These are phyloP conservation scores for Tetrahymena elliotti DNA, from an alignment of 73 alveolate species.

Conservation along the genomic window DNA sequence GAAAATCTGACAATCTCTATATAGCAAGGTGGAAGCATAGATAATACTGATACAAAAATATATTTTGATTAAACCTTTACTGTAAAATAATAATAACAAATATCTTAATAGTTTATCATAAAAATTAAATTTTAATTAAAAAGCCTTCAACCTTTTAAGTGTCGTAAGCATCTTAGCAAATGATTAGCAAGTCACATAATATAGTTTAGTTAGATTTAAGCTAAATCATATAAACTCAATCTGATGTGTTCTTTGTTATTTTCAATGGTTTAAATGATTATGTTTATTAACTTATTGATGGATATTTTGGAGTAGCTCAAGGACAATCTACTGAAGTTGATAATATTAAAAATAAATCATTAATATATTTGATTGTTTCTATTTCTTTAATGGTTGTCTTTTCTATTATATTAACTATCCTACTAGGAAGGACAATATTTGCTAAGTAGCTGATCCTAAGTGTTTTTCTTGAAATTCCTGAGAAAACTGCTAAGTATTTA, in stretches of 20 bases:
- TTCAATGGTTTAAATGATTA: not conserved
- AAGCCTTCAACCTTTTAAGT: not conserved
- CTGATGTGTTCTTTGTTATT: not conserved
- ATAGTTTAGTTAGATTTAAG: not conserved
- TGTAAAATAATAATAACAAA: not conserved
- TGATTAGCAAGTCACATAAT: not conserved
- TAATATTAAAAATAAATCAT: not conserved
- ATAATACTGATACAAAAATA: not conserved
- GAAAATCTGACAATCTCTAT: not conserved
- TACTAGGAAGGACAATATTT: not conserved
- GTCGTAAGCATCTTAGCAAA: not conserved
- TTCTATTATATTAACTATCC: not conserved
- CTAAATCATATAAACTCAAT: not conserved
- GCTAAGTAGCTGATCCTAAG: conserved; percentile 4
- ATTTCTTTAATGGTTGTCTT: not conserved
- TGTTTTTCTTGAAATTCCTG: conserved; percentile 36
- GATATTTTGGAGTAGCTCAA: not conserved
- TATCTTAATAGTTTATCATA: not conserved
- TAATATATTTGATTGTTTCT: not conserved
- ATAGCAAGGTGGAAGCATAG: not conserved
- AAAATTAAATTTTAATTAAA: not conserved
- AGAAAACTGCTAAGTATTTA: conserved; percentile 32
- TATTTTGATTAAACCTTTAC: not conserved
- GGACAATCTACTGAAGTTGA: not conserved
- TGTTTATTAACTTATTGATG: not conserved